These are phyloP conservation scores for Elongisporangium anandrum DNA, from an alignment of 352 stramenopile species.

Conservation along the genomic window DNA sequence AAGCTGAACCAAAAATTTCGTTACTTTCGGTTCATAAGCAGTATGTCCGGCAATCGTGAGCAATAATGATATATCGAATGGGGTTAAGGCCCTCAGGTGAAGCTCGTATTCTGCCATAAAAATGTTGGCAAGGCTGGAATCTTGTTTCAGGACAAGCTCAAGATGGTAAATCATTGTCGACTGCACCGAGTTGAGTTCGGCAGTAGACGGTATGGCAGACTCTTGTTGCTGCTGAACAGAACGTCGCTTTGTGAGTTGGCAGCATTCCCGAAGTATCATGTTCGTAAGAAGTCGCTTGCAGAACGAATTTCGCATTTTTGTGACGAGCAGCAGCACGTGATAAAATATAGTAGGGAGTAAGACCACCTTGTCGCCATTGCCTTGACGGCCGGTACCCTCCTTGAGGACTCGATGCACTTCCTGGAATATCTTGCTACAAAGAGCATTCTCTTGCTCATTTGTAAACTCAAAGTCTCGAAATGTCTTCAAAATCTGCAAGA, in stretches of 20 bases:
- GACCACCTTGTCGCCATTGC: constrained; percentile 15
- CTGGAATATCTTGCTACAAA: constrained; percentile 40
- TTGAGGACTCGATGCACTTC: constrained; percentile 15
- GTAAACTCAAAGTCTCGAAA: constrained; percentile 34
- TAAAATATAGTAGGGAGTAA: constrained; percentile 38
- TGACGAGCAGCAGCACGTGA: constrained; percentile 32
- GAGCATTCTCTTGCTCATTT: constrained; percentile 21
- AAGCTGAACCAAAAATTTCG: constrained; percentile 21
- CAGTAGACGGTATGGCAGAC: background rate
- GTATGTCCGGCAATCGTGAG: constrained; percentile 29
- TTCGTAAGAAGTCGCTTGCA: constrained; percentile 30
- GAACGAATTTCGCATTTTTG: constrained; percentile 19
- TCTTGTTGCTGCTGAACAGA: background rate
- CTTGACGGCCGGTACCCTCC: background rate
- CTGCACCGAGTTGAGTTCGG: constrained; percentile 26
- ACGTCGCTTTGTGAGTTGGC: constrained; percentile 8
- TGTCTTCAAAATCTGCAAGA: constrained; percentile 45
- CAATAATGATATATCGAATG: constrained; percentile 40
- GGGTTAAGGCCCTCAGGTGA: constrained; percentile 18
- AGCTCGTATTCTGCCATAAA: constrained; percentile 38
- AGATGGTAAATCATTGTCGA: constrained; percentile 59
- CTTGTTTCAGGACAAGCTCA: constrained; percentile 42
- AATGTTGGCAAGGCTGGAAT: constrained; percentile 26
- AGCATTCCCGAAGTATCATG: constrained; percentile 31
- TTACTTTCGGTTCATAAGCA: constrained; percentile 24